Evolutionary conservation across 371 early-diverging fungal genomes (phyloP).

Genomic region (Haplosporangium sp.): DNA sequence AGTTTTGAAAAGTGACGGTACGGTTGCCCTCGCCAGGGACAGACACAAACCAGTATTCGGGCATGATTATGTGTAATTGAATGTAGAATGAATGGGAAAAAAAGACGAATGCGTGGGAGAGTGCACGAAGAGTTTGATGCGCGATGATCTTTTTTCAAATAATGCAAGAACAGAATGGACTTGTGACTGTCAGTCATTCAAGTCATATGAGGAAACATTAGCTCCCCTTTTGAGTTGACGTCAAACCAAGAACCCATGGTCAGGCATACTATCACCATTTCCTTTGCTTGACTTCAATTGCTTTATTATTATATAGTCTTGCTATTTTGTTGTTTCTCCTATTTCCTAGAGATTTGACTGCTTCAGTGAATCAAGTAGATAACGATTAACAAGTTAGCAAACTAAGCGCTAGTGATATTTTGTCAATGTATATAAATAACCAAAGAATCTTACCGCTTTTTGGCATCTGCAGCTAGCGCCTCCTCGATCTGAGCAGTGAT

Average conservation of each 20-base stretch:
- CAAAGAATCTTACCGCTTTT: conserved; percentile 34
- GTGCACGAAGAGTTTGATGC: conserved; percentile 10
- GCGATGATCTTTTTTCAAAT: not conserved
- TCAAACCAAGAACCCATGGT: not conserved
- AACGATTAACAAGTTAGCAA: too few relatives aligned
- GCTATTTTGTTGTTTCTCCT: not conserved
- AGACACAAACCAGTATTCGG: conserved; percentile 69
- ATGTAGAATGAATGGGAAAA: not conserved
- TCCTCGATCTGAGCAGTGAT: conserved; percentile 77
- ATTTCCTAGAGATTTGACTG: conserved; percentile 34
- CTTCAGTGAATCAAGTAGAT: too few relatives aligned
- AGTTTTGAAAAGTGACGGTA: conserved; percentile 56
- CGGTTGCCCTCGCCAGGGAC: conserved; percentile 55
- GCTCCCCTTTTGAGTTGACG: conserved; percentile 7
- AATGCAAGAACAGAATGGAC: conserved; percentile 3
- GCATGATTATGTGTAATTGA: conserved; percentile 48
- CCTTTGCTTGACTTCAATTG: not conserved
- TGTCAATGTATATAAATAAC: too few relatives aligned
- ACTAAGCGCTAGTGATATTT: too few relatives aligned
- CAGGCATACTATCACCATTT: not conserved
- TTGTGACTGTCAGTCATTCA: conserved; percentile 5
- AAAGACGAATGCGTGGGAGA: conserved; percentile 7
- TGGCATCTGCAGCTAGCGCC: conserved; percentile 66
- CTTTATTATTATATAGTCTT: not conserved
- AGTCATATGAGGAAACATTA: conserved; percentile 3